These are phyloP conservation scores for Ophiosphaerella herpotricha DNA, from an alignment of 2,329 filamentous ascomycete species.

Conservation along the genomic window DNA sequence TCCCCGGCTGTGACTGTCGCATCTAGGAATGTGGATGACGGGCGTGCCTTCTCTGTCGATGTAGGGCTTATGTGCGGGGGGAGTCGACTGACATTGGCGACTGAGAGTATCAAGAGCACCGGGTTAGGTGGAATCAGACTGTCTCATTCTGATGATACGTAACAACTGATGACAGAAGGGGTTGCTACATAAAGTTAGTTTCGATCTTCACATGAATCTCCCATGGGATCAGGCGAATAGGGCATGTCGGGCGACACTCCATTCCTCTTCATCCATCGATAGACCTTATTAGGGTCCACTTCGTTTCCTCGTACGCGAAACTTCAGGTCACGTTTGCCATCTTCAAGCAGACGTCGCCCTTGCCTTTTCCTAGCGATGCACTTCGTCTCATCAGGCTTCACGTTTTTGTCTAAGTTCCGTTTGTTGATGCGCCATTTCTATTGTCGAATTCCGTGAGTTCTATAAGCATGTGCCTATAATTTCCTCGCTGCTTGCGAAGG, in stretches of 20 bases:
- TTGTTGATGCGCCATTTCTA: conserved; percentile 23
- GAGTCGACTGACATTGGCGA: no score
- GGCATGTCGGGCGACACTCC: conserved; percentile 7
- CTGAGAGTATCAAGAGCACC: no score
- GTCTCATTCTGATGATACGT: neutral
- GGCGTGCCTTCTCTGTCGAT: no score
- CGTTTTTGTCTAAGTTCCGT: conserved; percentile 26
- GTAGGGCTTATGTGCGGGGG: no score
- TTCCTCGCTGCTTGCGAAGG: no score
- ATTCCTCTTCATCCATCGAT: conserved; percentile 20
- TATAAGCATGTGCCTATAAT: neutral
- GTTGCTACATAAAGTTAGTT: neutral
- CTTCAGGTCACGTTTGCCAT: conserved; percentile 4
- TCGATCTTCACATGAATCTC: neutral
- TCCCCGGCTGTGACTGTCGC: no score
- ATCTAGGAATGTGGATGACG: no score
- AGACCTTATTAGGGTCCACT: conserved; percentile 16
- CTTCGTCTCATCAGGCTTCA: conserved; percentile 23
- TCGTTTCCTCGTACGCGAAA: conserved; percentile 14
- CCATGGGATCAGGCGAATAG: conserved; percentile 16
- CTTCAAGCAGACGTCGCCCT: conserved; percentile 17
- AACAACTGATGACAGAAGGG: neutral
- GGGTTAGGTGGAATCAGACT: no score
- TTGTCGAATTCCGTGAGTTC: conserved; percentile 8
- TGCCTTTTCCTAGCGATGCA: conserved; percentile 20